Evolutionary conservation across 441 rosid species (phyloP).

Genomic region (Metrosideros polymorpha): DNA sequence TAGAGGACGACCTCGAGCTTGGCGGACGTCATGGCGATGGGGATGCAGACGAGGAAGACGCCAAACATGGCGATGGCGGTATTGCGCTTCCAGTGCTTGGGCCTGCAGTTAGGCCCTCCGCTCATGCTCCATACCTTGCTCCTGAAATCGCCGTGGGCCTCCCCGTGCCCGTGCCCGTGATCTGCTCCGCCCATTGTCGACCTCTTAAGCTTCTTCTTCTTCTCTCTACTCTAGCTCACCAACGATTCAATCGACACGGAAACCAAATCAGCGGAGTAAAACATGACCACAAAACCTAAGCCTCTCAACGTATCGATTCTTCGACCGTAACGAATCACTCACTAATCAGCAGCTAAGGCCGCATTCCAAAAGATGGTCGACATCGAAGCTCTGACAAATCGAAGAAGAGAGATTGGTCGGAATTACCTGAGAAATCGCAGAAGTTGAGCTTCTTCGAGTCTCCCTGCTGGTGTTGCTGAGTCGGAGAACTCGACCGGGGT

Average conservation of each 20-base stretch:
- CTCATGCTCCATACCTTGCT: slow-evolving; percentile 89
- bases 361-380: neutral
- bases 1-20: slow-evolving; percentile 69
- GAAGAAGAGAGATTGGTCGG: neutral
- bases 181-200: slow-evolving; percentile 42
- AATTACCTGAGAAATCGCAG: neutral
- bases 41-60: slow-evolving; percentile 74
- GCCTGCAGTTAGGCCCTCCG: slow-evolving; percentile 94
- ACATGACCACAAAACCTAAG: neutral
- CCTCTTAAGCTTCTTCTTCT: neutral
- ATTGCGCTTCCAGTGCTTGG: slow-evolving; percentile 96
- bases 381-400: neutral
- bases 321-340: neutral
- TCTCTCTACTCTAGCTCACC: neutral
- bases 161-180: slow-evolving; percentile 69
- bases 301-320: neutral
- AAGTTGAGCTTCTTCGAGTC: neutral
- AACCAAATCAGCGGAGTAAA: neutral
- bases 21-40: slow-evolving; percentile 87
- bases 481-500: neutral
- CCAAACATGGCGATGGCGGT: slow-evolving; percentile 94
- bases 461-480: neutral
- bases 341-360: neutral
- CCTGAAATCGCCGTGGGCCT: slow-evolving; percentile 73
- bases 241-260: neutral